Evolutionary conservation across 495 filamentous ascomycete genomes (phyloP).

Genomic region (Thozetella sp.): DNA sequence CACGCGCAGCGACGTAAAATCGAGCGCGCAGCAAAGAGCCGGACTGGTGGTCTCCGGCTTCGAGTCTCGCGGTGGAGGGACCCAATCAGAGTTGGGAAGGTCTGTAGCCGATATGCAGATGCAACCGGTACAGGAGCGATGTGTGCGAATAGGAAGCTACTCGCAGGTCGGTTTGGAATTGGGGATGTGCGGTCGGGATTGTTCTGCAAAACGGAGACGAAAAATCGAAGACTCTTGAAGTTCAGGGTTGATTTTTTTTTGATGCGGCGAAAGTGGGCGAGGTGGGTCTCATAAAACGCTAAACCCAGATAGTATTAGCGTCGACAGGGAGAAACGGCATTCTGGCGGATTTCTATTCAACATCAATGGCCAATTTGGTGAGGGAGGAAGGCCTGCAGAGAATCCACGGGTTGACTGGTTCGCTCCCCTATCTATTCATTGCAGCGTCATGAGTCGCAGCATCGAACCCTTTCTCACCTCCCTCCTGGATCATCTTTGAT

Average conservation of each 20-base stretch:
- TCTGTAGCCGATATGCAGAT: not conserved
- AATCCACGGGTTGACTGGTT: not conserved
- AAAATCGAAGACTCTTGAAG: not conserved
- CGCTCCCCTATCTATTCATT: too few relatives aligned
- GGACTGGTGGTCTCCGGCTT: conserved; percentile 5
- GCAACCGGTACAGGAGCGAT: not conserved
- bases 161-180: not conserved
- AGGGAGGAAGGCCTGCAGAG: not conserved
- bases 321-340: not conserved
- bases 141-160: not conserved
- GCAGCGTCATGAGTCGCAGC: too few relatives aligned
- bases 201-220: not conserved
- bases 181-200: not conserved
- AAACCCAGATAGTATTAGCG: not conserved
- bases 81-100: conserved; percentile 11
- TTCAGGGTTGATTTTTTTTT: conserved; percentile 3
- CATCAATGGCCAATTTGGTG: not conserved
- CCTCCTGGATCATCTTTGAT: not conserved
- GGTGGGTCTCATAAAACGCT: not conserved
- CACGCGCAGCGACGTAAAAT: conserved; percentile 40
- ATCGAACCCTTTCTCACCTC: too few relatives aligned
- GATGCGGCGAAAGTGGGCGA: conserved; percentile 1
- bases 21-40: conserved; percentile 42
- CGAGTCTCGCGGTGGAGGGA: not conserved
- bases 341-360: not conserved